These are phyloP conservation scores for Cadophora malorum DNA, from an alignment of 2,329 filamentous ascomycete genomes.

Conservation along the genomic window DNA sequence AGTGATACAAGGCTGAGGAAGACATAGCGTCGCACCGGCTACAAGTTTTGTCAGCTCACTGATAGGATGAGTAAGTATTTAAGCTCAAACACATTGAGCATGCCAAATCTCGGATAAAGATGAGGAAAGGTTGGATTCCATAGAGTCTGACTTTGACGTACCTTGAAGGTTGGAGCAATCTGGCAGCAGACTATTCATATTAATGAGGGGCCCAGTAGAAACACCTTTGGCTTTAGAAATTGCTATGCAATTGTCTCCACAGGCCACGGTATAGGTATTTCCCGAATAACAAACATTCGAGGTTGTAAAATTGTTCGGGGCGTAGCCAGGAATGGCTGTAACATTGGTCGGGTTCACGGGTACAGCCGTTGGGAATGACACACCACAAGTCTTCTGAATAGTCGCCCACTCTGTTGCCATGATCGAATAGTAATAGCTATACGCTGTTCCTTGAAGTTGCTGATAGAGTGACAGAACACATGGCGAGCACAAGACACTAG, in stretches of 20 bases:
- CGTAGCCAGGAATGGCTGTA: background rate
- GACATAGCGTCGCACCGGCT: slow-evolving; percentile 7
- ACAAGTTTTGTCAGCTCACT: slow-evolving; percentile 5
- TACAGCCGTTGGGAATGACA: slow-evolving; percentile 8
- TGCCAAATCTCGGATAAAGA: slow-evolving; percentile 6
- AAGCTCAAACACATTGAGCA: slow-evolving; percentile 5
- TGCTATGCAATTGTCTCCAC: slow-evolving; percentile 2
- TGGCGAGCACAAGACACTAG: slow-evolving; percentile 14
- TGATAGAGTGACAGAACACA: slow-evolving; percentile 17
- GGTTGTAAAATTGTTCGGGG: background rate
- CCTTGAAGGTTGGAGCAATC: slow-evolving; percentile 14
- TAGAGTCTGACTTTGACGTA: slow-evolving; percentile 13
- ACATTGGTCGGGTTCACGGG: slow-evolving; percentile 3
- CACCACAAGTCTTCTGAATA: slow-evolving; percentile 25
- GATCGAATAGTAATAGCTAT: slow-evolving; percentile 23
- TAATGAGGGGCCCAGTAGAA: slow-evolving; percentile 1
- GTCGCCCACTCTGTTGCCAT: slow-evolving; percentile 22
- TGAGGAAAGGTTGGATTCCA: slow-evolving; percentile 10
- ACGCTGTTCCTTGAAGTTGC: slow-evolving; percentile 18
- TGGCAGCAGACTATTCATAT: slow-evolving; percentile 7
- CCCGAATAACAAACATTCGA: background rate
- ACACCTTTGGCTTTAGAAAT: slow-evolving; percentile 15
- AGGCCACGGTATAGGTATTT: slow-evolving; percentile 4
- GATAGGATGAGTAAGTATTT: background rate
- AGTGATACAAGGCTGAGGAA: slow-evolving; percentile 9